phyloP scores from a whole-genome alignment of 2,329 filamentous ascomycete genomes.

The Trichophyton simii region DNA sequence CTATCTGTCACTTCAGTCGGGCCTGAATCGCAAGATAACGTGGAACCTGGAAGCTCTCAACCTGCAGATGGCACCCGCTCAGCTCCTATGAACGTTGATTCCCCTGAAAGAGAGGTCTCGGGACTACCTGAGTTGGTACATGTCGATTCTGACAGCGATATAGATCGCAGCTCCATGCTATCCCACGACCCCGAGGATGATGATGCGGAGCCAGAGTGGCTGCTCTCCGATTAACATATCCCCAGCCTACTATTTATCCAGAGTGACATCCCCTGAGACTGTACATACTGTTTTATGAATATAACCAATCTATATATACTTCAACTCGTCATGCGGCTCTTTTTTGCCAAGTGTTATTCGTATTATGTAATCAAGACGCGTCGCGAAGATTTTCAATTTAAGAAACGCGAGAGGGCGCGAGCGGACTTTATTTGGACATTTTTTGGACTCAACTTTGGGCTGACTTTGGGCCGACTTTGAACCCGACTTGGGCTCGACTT shows the following conservation, averaged over 20 bases:
- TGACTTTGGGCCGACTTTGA: background rate
- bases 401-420: background rate
- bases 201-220: slow-evolving; percentile 53
- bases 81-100: background rate
- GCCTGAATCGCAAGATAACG: background rate
- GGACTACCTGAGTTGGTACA: slow-evolving; percentile 12
- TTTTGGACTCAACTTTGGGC: background rate
- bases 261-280: background rate
- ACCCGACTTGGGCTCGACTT: background rate
- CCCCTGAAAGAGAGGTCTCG: slow-evolving; percentile 10
- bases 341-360: background rate
- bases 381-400: background rate
- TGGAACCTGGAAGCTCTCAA: background rate
- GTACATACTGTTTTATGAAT: background rate
- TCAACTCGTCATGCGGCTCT: background rate
- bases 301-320: background rate
- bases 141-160: slow-evolving; percentile 23
- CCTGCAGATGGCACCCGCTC: background rate
- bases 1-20: background rate
- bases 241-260: background rate
- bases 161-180: slow-evolving; percentile 37
- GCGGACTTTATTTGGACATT: background rate
- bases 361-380: background rate
- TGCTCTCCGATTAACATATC: slow-evolving; percentile 29
- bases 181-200: slow-evolving; percentile 54